Evolutionary conservation across 352 stramenopile species (phyloP).

Genomic region (Pythium phragmitis): DNA sequence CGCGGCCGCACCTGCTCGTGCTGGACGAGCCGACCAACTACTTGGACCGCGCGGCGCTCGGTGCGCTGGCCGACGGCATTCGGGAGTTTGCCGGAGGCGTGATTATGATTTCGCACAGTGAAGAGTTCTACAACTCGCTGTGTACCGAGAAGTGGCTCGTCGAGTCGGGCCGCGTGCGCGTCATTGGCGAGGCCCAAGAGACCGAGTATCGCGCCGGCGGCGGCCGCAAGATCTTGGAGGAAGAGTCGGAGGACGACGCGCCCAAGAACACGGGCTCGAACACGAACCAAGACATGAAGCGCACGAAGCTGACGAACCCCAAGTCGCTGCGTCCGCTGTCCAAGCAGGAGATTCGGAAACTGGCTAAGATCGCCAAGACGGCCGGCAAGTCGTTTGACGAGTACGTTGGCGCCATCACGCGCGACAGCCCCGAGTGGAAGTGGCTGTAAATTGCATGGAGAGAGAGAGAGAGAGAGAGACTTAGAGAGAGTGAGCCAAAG

Average conservation of each 20-base stretch:
- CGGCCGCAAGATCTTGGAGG: conserved; percentile 61
- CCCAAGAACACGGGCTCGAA: conserved; percentile 41
- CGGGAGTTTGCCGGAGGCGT: conserved; percentile 65
- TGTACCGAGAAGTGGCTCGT: conserved; percentile 79
- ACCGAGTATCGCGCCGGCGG: conserved; percentile 67
- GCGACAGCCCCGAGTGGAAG: conserved; percentile 69
- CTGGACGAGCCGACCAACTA: conserved; percentile 90
- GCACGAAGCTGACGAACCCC: conserved; percentile 68
- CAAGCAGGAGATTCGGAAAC: conserved; percentile 72
- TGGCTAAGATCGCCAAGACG: conserved; percentile 57
- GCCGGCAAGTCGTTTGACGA: conserved; percentile 65
- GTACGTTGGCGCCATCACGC: conserved; percentile 53
- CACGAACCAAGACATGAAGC: conserved; percentile 53
- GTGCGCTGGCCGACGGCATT: conserved; percentile 63
- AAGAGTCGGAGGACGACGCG: conserved; percentile 44
- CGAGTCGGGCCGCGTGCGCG: conserved; percentile 57
- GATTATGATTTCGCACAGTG: conserved; percentile 84
- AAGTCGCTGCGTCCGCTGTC: conserved; percentile 69
- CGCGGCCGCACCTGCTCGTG: conserved; percentile 84
- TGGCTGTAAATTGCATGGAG: conserved; percentile 43
- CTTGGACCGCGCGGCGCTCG: conserved; percentile 69
- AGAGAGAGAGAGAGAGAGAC: neutral
- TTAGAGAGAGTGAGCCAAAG: neutral
- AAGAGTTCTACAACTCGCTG: conserved; percentile 83
- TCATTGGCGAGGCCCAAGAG: conserved; percentile 71